These are phyloP conservation scores for Ilex aquifolium DNA, from an alignment of 257 asterid genomes.

Conservation along the genomic window DNA sequence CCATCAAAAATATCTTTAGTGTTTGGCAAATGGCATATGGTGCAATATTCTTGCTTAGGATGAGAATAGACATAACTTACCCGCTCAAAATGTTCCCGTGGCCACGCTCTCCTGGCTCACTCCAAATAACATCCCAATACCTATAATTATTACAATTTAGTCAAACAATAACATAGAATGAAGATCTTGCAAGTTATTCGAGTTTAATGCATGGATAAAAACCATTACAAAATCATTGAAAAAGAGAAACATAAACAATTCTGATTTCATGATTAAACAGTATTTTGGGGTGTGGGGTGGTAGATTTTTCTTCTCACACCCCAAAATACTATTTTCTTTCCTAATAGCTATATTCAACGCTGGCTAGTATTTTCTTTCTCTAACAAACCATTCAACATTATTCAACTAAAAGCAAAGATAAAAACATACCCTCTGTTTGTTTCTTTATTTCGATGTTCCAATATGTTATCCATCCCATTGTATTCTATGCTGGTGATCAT, in stretches of 20 bases:
- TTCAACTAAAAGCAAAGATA: no score
- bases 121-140: slow-evolving; percentile 34
- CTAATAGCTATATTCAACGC: no score
- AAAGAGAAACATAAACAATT: neutral
- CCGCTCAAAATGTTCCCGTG: slow-evolving; percentile 2
- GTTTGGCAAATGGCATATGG: no score
- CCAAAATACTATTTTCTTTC: neutral
- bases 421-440: slow-evolving; percentile 22
- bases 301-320: neutral
- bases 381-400: no score
- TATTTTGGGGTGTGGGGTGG: neutral
- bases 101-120: neutral
- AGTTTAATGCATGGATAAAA: neutral
- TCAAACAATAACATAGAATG: neutral
- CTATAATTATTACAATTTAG: slow-evolving; percentile 2
- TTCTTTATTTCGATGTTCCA: slow-evolving; percentile 10
- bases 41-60: neutral
- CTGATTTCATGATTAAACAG: neutral
- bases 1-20: no score
- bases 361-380: no score
- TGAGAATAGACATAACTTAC: slow-evolving; percentile 9
- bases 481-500: slow-evolving; percentile 14
- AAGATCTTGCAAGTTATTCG: neutral
- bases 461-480: slow-evolving; percentile 15
- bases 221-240: neutral